These are phyloP conservation scores for Nothophytophthora sp. DNA, from an alignment of 352 stramenopile genomes.

Conservation along the genomic window DNA sequence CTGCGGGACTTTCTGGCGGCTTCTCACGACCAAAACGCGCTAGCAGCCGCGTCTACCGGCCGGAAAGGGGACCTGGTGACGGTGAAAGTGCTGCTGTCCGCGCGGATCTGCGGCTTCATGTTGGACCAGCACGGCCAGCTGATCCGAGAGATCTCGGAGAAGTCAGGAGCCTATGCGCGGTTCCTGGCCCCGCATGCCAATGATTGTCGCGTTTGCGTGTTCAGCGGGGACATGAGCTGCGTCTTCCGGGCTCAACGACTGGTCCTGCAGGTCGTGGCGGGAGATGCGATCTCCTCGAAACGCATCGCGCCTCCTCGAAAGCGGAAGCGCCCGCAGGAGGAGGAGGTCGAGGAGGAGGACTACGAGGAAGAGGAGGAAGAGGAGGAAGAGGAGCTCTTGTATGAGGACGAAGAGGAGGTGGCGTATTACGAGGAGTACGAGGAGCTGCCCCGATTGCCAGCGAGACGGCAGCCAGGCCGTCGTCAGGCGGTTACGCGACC, in stretches of 20 bases:
- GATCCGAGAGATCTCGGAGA: conserved; percentile 56
- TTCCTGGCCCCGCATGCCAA: conserved; percentile 42
- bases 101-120: conserved; percentile 44
- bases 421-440: conserved; percentile 12
- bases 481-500: conserved; percentile 6
- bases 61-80: conserved; percentile 50
- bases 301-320: conserved; percentile 33
- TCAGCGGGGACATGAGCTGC: conserved; percentile 49
- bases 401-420: conserved; percentile 17
- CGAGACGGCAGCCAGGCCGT: conserved; percentile 12
- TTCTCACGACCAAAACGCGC: conserved; percentile 3
- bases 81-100: conserved; percentile 52
- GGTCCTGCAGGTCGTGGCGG: conserved; percentile 60
- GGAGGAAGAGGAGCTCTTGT: conserved; percentile 4
- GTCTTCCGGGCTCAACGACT: conserved; percentile 59
- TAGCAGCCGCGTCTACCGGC: conserved; percentile 16
- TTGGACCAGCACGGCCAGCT: conserved; percentile 47
- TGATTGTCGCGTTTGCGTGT: conserved; percentile 49
- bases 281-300: conserved; percentile 55
- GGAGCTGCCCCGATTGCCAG: conserved; percentile 2
- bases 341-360: conserved; percentile 16
- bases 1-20: conserved; percentile 45
- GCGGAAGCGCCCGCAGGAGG: conserved; percentile 26
- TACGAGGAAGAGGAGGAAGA: conserved; percentile 14
- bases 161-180: conserved; percentile 47